Conservation (phyloP, 176 grass and related monocot genomes). For the Pontederia paniculata region DNA sequence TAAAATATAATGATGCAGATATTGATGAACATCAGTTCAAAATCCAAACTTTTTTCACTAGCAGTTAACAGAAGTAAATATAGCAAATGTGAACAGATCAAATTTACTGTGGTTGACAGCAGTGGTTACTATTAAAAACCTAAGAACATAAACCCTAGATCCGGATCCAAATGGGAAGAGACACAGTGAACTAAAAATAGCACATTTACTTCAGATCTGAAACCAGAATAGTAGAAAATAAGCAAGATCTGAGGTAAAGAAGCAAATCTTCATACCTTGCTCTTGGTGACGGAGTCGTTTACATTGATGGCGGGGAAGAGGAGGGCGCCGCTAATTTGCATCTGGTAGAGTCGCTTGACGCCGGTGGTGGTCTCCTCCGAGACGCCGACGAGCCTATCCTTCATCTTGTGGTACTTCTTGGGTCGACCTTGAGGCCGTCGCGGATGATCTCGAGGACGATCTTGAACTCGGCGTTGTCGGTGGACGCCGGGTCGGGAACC, state of each 20-base stretch:
- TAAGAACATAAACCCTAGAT: neutral
- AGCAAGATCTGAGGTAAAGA: neutral
- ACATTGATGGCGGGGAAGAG: conserved; percentile 94
- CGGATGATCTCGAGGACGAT: conserved; percentile 79
- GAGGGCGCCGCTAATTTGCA: conserved; percentile 57
- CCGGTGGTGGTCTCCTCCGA: conserved; percentile 97
- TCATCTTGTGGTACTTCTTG: conserved; percentile 87
- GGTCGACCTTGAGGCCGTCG: conserved; percentile 64
- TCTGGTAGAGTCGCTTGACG: conserved; percentile 84
- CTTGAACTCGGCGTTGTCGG: conserved; percentile 97
- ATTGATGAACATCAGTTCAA: too few species aligned
- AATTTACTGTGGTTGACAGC: too few species aligned
- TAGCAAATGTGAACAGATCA: too few species aligned
- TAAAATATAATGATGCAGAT: too few species aligned
- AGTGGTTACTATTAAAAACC: too few species aligned
- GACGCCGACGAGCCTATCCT: conserved; percentile 80
- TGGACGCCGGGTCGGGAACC: conserved; percentile 61
- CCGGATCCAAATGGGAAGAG: neutral
- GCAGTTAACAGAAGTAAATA: too few species aligned
- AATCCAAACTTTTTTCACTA: too few species aligned
- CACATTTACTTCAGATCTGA: neutral
- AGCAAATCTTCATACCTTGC: conserved; percentile 58
- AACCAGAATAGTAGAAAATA: conserved; percentile 16
- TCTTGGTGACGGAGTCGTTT: conserved; percentile 95
- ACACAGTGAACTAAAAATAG: neutral